A percentile compares a stretch with the other conserved stretches of the same genome.
These are phyloP conservation scores for Lichtheimia hyalospora DNA, from an alignment of 371 early-diverging fungal genomes.

Conservation along the genomic window DNA sequence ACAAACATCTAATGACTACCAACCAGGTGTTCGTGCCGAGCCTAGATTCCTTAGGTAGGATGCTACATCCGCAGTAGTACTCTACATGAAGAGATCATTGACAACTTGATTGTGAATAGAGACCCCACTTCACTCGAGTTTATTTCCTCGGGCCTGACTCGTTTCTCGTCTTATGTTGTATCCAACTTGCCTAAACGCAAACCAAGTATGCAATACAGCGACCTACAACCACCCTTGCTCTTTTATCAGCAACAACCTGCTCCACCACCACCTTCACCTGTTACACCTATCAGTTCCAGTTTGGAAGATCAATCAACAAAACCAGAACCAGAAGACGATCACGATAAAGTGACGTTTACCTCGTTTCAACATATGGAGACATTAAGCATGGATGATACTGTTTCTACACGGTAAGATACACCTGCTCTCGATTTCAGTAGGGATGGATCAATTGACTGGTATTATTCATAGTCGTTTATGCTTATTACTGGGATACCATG, in stretches of 20 bases:
- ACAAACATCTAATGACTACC: slow-evolving; percentile 13
- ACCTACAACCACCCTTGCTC: slow-evolving; percentile 23
- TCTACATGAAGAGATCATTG: not conserved
- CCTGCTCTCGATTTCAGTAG: not conserved
- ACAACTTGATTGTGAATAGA: slow-evolving; percentile 19
- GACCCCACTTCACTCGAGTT: slow-evolving; percentile 65
- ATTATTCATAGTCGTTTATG: slow-evolving; percentile 41
- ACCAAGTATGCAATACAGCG: slow-evolving; percentile 33
- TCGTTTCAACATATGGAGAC: slow-evolving; percentile 29
- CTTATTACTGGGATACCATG: slow-evolving; percentile 72
- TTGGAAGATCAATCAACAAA: slow-evolving; percentile 11
- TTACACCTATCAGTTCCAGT: slow-evolving; percentile 11
- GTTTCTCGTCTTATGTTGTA: slow-evolving; percentile 59
- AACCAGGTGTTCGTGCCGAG: slow-evolving; percentile 50
- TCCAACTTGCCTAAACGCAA: slow-evolving; percentile 45
- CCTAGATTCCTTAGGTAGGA: slow-evolving; percentile 45
- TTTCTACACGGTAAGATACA: not conserved
- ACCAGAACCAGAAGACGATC: slow-evolving; percentile 21
- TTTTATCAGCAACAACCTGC: slow-evolving; percentile 28
- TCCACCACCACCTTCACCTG: slow-evolving; percentile 8
- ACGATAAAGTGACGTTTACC: slow-evolving; percentile 33
- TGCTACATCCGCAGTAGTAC: not conserved
- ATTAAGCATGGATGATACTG: not conserved
- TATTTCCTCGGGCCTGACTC: slow-evolving; percentile 56
- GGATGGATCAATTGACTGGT: not conserved